Evolutionary conservation across 345 rosid species (phyloP).

Genomic region (Trapa incisa): DNA sequence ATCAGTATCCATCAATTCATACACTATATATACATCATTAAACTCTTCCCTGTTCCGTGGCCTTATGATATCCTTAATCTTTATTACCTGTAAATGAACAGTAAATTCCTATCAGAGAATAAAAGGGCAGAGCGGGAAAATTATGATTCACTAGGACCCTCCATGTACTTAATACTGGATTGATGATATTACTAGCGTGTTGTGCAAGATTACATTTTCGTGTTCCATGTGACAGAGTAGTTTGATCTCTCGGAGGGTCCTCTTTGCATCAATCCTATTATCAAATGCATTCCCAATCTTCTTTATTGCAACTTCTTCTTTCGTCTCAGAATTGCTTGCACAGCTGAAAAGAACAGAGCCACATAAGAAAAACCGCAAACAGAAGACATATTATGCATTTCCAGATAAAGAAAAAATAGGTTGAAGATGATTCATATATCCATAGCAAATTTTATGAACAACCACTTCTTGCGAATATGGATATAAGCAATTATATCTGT

Average conservation of each 20-base stretch:
- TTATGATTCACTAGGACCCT: background rate
- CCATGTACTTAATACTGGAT: background rate
- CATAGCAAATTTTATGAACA: background rate
- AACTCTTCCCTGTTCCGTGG: constrained; percentile 62
- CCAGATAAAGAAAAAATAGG: background rate
- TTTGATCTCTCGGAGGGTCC: constrained; percentile 87
- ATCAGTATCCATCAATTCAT: constrained; percentile 88
- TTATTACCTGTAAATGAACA: constrained; percentile 37
- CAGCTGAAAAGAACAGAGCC: constrained; percentile 32
- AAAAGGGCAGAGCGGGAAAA: background rate
- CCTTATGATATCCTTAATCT: constrained; percentile 69
- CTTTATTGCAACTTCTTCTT: constrained; percentile 85
- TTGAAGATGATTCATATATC: background rate
- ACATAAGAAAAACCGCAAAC: background rate
- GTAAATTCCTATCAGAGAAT: background rate
- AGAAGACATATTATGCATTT: background rate
- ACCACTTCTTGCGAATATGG: background rate
- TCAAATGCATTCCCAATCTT: constrained; percentile 87
- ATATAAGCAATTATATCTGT: background rate
- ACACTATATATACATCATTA: constrained; percentile 81
- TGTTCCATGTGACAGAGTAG: constrained; percentile 88
- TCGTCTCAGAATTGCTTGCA: constrained; percentile 60
- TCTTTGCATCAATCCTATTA: constrained; percentile 80
- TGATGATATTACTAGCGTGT: background rate
- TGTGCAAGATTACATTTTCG: constrained; percentile 45